Percentiles rank a stretch among this genome's conserved stretches.
Conservation (phyloP, 75 land plant genomes). For the Adiantum capillusveneris region DNA sequence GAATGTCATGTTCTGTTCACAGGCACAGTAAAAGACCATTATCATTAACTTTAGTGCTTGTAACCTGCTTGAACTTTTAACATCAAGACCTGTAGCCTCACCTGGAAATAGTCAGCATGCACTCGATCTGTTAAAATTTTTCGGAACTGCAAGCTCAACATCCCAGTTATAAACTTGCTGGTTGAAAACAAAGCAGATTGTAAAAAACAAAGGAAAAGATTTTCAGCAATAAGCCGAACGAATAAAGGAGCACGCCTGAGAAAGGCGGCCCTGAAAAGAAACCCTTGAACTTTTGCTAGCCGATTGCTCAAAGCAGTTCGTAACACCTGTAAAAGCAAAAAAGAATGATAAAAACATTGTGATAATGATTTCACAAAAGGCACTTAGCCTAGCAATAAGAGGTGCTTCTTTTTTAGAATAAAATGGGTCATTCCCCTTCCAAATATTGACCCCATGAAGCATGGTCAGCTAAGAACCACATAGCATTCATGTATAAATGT, state of each 20-base stretch:
- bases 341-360: too few species aligned
- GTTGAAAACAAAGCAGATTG: conserved; percentile 82
- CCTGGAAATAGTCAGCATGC: conserved; percentile 94
- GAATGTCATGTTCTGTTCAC: conserved; percentile 90
- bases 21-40: too few species aligned
- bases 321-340: conserved; percentile 47
- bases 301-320: conserved; percentile 84
- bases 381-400: too few species aligned
- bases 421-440: too few species aligned
- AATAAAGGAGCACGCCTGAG: conserved; percentile 77
- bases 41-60: too few species aligned
- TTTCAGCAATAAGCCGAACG: conserved; percentile 74
- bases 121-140: conserved; percentile 83
- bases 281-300: conserved; percentile 91
- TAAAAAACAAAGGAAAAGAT: conserved; percentile 71
- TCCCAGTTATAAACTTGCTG: conserved; percentile 86
- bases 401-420: too few species aligned
- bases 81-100: conserved; percentile 10
- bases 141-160: conserved; percentile 73
- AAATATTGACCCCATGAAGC: too few species aligned
- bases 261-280: conserved; percentile 87
- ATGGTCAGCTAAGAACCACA: too few species aligned
- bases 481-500: too few species aligned
- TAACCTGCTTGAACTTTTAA: too few species aligned
- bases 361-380: too few species aligned